Conservation (phyloP, 75 land plant genomes). For the Azolla pinnata region DNA sequence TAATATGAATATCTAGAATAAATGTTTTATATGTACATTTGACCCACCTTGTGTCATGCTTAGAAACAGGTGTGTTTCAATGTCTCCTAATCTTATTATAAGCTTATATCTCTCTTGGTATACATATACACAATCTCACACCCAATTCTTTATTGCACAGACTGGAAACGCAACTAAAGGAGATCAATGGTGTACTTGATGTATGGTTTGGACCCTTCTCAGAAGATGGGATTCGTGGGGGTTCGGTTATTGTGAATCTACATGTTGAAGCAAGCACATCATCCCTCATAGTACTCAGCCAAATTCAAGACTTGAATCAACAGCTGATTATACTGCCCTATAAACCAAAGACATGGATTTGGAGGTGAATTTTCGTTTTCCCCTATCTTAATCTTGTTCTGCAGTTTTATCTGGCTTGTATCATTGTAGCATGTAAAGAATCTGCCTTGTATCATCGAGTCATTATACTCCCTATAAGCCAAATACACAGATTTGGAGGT, state of each 20-base stretch:
- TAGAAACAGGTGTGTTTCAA: too few species aligned
- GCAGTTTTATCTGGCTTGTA: too few species aligned
- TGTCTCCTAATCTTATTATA: too few species aligned
- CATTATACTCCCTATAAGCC: too few species aligned
- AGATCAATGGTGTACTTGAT: constrained; percentile 20
- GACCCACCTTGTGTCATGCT: not conserved
- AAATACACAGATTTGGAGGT: too few species aligned
- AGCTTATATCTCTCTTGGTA: too few species aligned
- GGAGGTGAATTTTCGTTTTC: too few species aligned
- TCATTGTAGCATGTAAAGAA: too few species aligned
- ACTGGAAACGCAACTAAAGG: constrained; percentile 20
- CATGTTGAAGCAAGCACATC: constrained; percentile 20
- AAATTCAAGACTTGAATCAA: constrained; percentile 22
- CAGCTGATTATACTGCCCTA: constrained; percentile 26
- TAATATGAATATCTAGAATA: not conserved
- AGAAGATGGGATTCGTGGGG: constrained; percentile 29
- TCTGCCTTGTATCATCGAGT: too few species aligned
- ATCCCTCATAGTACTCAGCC: constrained; percentile 4
- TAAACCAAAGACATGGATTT: constrained; percentile 24
- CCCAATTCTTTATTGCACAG: constrained; percentile 8
- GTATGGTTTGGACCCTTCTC: constrained; percentile 20
- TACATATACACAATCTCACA: not conserved
- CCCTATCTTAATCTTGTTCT: too few species aligned
- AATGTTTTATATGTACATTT: not conserved
- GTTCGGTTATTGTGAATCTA: constrained; percentile 21